Evolutionary conservation across 176 grass and related monocot genomes (phyloP), one percentile per base, ranked within the genome.

Genomic region (Oropetium thomaeum): DNA sequence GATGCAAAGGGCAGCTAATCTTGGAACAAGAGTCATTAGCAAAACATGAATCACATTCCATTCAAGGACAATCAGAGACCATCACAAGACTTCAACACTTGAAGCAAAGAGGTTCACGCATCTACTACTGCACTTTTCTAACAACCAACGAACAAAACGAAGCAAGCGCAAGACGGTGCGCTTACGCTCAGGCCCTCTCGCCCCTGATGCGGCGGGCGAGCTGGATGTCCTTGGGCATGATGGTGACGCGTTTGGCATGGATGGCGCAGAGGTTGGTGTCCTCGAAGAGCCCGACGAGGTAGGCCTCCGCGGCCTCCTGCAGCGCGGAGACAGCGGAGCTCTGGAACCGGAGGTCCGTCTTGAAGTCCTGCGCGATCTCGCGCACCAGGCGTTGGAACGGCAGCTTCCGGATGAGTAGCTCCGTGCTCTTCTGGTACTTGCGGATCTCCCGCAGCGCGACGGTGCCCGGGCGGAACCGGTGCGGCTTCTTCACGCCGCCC

Each of bases 381-480:
- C 89, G 57, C 2, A 96, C 89, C 0, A 96, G 73, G 26, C 89
- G 73, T 86, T 96, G 89, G 75, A 96, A 96, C 0, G 89, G 89
- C 6, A 96, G 86, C 88, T 92, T 96, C 25, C 89, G 69, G 73
- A 96, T 96, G 3, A 96, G 86, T 42, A 96, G 86, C 86, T 96
- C 89, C 13, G 83, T 96, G 86, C 92, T 96, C 83, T 96, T 96
- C 92, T 96, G 86, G 69, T 96, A 96, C 83, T 89, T 96, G 77
- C 86, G 78, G 73, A 96, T 96, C 86, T 96, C 89, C 1, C 86
- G 71, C 3, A 96, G 86, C 11, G 86, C 86, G 15, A 96, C 83
- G 8, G 89, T 96, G 13, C 89, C 89, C 0, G 83, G 92, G 8
- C 89, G 81, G 80, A 96, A 96, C 16, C 86, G 66, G 72, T 96